phyloP scores from a whole-genome alignment of 441 rosid genomes.

The Dalechampia spathulata region DNA sequence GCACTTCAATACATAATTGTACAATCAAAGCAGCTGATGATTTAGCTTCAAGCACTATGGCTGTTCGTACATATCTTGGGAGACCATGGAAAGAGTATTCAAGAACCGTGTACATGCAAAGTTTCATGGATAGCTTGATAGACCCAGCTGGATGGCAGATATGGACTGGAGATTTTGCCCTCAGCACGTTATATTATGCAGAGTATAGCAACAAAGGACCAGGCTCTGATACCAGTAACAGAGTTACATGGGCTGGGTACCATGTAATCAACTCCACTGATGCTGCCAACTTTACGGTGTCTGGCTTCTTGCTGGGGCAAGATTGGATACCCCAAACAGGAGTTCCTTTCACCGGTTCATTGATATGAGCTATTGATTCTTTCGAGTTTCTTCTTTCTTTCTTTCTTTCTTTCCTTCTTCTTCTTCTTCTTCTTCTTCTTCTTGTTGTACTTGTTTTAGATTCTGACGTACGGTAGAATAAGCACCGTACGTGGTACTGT shows the following conservation, averaged over 20 bases:
- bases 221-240: conserved; percentile 33
- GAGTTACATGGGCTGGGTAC: conserved; percentile 54
- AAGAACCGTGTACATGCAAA: conserved; percentile 49
- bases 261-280: conserved; percentile 39
- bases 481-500: no score
- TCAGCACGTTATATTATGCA: conserved; percentile 44
- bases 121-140: conserved; percentile 32
- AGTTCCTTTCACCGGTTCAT: conserved; percentile 33
- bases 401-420: background rate
- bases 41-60: conserved; percentile 27
- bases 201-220: conserved; percentile 50
- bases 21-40: conserved; percentile 39
- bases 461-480: background rate
- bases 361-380: conserved; percentile 12
- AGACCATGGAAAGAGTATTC: conserved; percentile 76
- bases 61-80: conserved; percentile 45
- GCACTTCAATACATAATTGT: conserved; percentile 51
- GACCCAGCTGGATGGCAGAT: conserved; percentile 44
- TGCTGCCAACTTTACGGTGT: conserved; percentile 47
- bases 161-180: conserved; percentile 46
- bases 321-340: conserved; percentile 45
- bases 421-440: background rate
- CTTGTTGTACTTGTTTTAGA: background rate
- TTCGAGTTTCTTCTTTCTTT: background rate
- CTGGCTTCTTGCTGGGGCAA: conserved; percentile 41